Evolutionary conservation across 2,329 filamentous ascomycete species (phyloP), one percentile per base, ranked within the genome.

Genomic region (Claviceps pazoutovae): DNA sequence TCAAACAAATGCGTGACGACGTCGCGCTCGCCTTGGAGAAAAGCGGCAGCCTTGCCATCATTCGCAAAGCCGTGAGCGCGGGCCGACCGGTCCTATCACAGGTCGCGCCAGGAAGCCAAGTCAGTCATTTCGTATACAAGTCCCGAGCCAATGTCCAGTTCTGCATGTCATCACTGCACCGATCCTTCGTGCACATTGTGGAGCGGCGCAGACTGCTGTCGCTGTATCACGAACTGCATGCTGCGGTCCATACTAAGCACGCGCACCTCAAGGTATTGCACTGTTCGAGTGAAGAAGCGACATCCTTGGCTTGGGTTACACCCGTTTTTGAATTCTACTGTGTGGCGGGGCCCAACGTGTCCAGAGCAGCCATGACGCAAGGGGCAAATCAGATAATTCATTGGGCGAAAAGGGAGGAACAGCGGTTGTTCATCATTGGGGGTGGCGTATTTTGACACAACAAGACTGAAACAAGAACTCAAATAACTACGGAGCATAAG

Each of bases 111-210:
- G 86, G 85, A 23, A 86, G 84, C 16, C 82, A 85, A 36, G 72
- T 97, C 50, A 83, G 85, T 58, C 93, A 98, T 71, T 98, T 97
- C 63, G 70, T 98, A 17, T 98, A 95, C 75, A 98, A 97, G 68
- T 95, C 88, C 16, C 80, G 88, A 54, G 83, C 84, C 19, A 95
- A 98, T 60, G 93, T 98, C 30, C 94, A 98, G 65, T 98, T 96
- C 67, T 85, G 82, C 58, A 95, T 95, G 88, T 86, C 90, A 1
- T 82, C 86, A 0, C 84, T 88, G 55, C 74, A 80, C 9, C 84
- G 87, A 0, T 72, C 82, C 52, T 93, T 93, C 61, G 59, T 58
- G 39, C 60, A 62, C 19, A 64, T 78, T 4, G 70, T 87, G 46
- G 74, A 80, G 43, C 76, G 80, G 49, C 75, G 88, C 63, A 79